These are phyloP conservation scores for Plasmodium sp. DNA, from an alignment of 169 alveolate genomes.

Conservation along the genomic window DNA sequence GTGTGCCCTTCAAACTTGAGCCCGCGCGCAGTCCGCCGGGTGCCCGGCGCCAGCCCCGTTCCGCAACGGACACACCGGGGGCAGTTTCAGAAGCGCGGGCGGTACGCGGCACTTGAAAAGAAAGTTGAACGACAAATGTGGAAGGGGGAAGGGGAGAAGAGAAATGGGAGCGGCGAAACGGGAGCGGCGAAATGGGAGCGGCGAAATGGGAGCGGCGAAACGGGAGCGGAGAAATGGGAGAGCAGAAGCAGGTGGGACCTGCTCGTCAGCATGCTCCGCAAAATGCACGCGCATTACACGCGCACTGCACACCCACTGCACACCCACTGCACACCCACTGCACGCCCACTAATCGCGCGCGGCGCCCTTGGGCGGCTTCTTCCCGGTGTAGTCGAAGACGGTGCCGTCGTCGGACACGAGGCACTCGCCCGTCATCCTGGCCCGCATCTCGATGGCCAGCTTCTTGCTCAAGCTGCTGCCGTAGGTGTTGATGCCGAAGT, in stretches of 20 bases:
- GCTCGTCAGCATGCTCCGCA: too few species aligned
- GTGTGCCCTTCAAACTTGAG: too few species aligned
- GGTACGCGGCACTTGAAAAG: not conserved
- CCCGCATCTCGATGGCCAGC: conserved; percentile 70
- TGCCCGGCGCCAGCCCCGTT: not conserved
- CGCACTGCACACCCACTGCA: too few species aligned
- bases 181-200: too few species aligned
- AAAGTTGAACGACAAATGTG: not conserved
- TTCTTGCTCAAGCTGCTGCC: conserved; percentile 65
- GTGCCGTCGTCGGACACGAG: conserved; percentile 70
- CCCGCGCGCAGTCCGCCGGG: not conserved
- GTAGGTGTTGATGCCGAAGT: conserved; percentile 67
- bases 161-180: not conserved
- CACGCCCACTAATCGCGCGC: not conserved
- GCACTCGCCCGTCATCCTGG: conserved; percentile 71
- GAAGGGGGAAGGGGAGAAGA: too few species aligned
- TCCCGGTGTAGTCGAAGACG: conserved; percentile 40
- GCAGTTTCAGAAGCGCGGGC: not conserved
- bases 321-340: too few species aligned
- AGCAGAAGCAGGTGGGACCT: too few species aligned
- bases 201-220: not conserved
- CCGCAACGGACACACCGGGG: not conserved
- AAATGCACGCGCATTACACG: too few species aligned
- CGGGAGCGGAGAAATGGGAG: not conserved
- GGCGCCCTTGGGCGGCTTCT: not conserved